A percentile compares a stretch with the other conserved stretches of the same genome.
phyloP scores from a whole-genome alignment of 371 early-diverging fungal genomes.

The Saksenaea vasiformis region DNA sequence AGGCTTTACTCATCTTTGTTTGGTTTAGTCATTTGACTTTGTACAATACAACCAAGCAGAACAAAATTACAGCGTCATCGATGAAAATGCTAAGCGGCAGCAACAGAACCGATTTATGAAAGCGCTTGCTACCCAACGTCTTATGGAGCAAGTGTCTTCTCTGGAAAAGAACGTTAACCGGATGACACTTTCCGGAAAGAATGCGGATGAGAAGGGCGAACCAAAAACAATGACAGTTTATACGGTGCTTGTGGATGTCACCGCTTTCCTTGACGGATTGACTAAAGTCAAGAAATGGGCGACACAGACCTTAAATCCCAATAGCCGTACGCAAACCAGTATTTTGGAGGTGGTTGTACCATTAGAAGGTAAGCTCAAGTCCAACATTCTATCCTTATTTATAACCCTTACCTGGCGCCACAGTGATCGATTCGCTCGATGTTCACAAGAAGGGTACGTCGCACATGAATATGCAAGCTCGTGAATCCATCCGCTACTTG shows the following conservation, averaged over 20 bases:
- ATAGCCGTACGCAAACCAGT: slow-evolving; percentile 23
- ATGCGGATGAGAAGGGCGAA: slow-evolving; percentile 14
- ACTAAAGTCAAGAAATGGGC: slow-evolving; percentile 58
- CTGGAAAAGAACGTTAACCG: slow-evolving; percentile 57
- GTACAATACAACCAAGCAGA: slow-evolving; percentile 51
- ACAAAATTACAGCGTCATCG: slow-evolving; percentile 55
- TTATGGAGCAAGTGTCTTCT: slow-evolving; percentile 64
- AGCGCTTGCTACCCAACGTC: slow-evolving; percentile 63
- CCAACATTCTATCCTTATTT: too few species aligned
- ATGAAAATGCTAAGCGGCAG: slow-evolving; percentile 61
- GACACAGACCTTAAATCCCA: slow-evolving; percentile 33
- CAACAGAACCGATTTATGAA: slow-evolving; percentile 61
- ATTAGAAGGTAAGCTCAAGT: slow-evolving; percentile 55
- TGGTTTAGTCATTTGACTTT: slow-evolving; percentile 49
- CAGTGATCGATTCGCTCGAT: slow-evolving; percentile 72
- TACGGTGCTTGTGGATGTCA: slow-evolving; percentile 55
- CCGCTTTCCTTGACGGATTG: slow-evolving; percentile 52
- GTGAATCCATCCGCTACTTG: slow-evolving; percentile 78
- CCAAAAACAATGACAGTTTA: slow-evolving; percentile 21
- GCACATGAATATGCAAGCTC: slow-evolving; percentile 62
- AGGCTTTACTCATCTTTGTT: slow-evolving; percentile 3
- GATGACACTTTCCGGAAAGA: slow-evolving; percentile 20
- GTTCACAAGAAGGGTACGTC: slow-evolving; percentile 69
- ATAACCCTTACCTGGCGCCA: too few species aligned
- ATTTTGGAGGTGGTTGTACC: slow-evolving; percentile 62